phyloP scores from a whole-genome alignment of 176 grass and related monocot species.

The Areca catechu region DNA sequence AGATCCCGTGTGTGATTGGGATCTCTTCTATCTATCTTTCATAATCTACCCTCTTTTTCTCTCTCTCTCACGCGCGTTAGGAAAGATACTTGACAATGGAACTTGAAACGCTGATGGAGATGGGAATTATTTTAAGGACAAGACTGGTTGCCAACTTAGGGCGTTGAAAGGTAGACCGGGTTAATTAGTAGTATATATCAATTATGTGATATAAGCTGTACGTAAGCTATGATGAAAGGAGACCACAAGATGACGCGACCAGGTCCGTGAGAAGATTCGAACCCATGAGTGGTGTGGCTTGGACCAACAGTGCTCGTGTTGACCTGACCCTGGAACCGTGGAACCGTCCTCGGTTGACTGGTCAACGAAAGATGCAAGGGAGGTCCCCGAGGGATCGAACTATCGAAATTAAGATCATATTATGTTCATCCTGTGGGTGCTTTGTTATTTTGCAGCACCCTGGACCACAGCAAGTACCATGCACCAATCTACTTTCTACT shows the following conservation, averaged over 20 bases:
- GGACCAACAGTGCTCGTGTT: conserved; percentile 21
- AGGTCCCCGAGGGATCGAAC: neutral
- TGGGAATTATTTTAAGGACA: neutral
- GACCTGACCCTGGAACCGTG: conserved; percentile 3
- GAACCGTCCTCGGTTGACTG: conserved; percentile 13
- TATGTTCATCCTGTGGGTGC: too few relatives aligned
- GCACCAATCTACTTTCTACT: too few relatives aligned
- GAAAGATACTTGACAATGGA: neutral
- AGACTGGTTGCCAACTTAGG: neutral
- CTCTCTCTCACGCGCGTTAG: neutral
- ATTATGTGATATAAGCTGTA: conserved; percentile 2
- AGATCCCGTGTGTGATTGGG: too few relatives aligned
- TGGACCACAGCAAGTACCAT: too few relatives aligned
- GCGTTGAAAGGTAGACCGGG: neutral
- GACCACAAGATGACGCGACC: conserved; percentile 9
- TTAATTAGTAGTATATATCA: neutral
- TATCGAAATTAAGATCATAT: too few relatives aligned
- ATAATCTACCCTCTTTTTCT: too few relatives aligned
- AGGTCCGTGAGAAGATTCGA: neutral
- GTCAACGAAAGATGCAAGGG: conserved; percentile 2
- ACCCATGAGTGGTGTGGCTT: conserved; percentile 1
- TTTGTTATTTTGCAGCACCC: too few relatives aligned
- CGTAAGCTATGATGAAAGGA: conserved; percentile 27
- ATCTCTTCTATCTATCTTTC: too few relatives aligned
- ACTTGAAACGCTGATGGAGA: neutral